Percentiles rank a stretch among this genome's conserved stretches.
These are phyloP conservation scores for Hibiscus syriacus DNA, from an alignment of 345 rosid genomes.

Conservation along the genomic window DNA sequence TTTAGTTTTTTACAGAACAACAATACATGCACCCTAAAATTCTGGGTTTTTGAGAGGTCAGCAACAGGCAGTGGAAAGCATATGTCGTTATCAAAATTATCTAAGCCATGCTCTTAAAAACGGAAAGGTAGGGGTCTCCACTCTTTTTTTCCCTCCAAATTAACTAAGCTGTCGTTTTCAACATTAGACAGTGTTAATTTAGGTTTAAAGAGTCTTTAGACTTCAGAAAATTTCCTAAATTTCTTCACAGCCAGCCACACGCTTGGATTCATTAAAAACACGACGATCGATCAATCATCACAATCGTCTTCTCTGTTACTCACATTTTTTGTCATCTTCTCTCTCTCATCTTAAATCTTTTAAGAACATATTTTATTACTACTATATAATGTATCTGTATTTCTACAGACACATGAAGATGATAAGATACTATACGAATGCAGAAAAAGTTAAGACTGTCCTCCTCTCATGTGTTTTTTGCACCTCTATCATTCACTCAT, in stretches of 20 bases:
- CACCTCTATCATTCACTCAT: neutral
- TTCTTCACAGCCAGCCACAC: conserved; percentile 32
- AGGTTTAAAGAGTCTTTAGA: neutral
- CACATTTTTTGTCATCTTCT: conserved; percentile 34
- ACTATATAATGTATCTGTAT: neutral
- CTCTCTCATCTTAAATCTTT: too few species aligned
- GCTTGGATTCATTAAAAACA: too few species aligned
- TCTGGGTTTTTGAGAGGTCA: neutral
- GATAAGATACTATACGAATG: neutral
- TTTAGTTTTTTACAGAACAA: too few species aligned
- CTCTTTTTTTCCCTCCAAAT: too few species aligned
- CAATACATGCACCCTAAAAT: neutral
- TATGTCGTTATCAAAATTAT: neutral
- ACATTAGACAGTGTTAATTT: neutral
- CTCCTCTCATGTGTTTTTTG: too few species aligned
- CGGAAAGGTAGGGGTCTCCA: neutral
- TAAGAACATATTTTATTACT: neutral
- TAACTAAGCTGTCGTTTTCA: neutral
- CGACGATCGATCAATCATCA: too few species aligned
- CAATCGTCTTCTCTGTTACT: too few species aligned
- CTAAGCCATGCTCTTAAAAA: neutral
- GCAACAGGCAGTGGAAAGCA: neutral
- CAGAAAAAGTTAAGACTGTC: neutral
- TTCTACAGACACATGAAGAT: neutral
- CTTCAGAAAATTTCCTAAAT: conserved; percentile 26